A percentile compares a stretch with the other conserved stretches of the same genome.
Conservation (phyloP, 2,329 filamentous ascomycete species). For the Colletotrichum melonis region DNA sequence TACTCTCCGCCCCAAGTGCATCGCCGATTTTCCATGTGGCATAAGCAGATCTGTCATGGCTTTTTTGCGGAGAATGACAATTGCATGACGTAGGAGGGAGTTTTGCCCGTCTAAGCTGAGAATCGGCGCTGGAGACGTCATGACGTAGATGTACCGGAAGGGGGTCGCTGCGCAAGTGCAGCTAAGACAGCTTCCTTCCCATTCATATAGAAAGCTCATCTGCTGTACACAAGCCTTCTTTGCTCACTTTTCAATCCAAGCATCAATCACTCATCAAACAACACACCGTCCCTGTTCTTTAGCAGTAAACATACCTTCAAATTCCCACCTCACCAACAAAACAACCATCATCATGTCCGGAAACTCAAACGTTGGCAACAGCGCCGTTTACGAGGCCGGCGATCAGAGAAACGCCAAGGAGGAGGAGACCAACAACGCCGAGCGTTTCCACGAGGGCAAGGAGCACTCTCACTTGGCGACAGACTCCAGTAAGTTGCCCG, state of each 20-base stretch:
- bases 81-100: constrained; percentile 29
- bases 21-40: constrained; percentile 28
- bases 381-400: constrained; percentile 77
- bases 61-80: constrained; percentile 31
- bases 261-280: background rate
- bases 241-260: background rate
- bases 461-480: constrained; percentile 73
- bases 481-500: constrained; percentile 74
- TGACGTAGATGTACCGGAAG: constrained; percentile 28
- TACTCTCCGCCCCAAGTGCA: background rate
- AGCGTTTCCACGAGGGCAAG: constrained; percentile 79
- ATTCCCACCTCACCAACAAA: background rate
- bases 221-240: background rate
- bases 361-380: constrained; percentile 74
- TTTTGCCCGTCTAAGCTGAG: constrained; percentile 28
- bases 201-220: constrained; percentile 9
- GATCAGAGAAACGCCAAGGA: constrained; percentile 77
- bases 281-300: background rate
- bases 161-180: constrained; percentile 1
- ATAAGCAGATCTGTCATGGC: constrained; percentile 14
- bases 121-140: constrained; percentile 31
- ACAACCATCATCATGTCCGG: constrained; percentile 46
- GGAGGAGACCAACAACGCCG: constrained; percentile 56
- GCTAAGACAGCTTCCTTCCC: background rate
- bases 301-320: background rate